These are phyloP conservation scores for Hygrocybe coccinea DNA, from an alignment of 768 basidiomycete genomes.

Conservation along the genomic window DNA sequence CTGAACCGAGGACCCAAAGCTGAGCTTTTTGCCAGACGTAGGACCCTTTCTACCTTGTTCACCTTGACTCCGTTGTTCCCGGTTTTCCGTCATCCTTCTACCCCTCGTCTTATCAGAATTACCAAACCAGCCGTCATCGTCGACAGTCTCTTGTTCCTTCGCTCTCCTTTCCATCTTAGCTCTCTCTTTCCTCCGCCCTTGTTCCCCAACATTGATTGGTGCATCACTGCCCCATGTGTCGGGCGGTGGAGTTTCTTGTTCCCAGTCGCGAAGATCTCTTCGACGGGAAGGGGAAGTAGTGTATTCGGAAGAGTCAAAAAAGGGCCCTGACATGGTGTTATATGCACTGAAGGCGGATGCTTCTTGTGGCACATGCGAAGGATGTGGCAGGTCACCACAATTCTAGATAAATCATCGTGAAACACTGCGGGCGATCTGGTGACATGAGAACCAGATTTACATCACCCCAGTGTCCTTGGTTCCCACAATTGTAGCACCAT, in stretches of 20 bases:
- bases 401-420: slow-evolving; percentile 40
- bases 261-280: slow-evolving; percentile 42
- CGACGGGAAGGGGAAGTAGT: slow-evolving; percentile 23
- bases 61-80: slow-evolving; percentile 4
- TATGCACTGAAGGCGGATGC: slow-evolving; percentile 64
- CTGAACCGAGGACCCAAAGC: slow-evolving; percentile 34
- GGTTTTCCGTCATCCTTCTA: slow-evolving; percentile 1
- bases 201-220: slow-evolving; percentile 61
- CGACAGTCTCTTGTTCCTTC: slow-evolving; percentile 42
- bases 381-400: slow-evolving; percentile 45
- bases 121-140: slow-evolving; percentile 66
- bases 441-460: slow-evolving; percentile 39
- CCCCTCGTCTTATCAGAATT: slow-evolving; percentile 27
- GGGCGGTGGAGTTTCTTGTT: slow-evolving; percentile 31
- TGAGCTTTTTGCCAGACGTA: slow-evolving; percentile 28
- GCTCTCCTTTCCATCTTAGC: slow-evolving; percentile 51
- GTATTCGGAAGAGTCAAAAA: slow-evolving; percentile 41
- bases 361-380: slow-evolving; percentile 42
- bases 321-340: slow-evolving; percentile 63
- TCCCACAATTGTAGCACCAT: slow-evolving; percentile 83
- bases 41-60: neutral
- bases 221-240: slow-evolving; percentile 45
- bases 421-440: neutral
- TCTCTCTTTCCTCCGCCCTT: slow-evolving; percentile 56
- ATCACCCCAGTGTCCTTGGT: slow-evolving; percentile 71